Conservation (phyloP, 441 rosid species). For the Breynia disticha region DNA sequence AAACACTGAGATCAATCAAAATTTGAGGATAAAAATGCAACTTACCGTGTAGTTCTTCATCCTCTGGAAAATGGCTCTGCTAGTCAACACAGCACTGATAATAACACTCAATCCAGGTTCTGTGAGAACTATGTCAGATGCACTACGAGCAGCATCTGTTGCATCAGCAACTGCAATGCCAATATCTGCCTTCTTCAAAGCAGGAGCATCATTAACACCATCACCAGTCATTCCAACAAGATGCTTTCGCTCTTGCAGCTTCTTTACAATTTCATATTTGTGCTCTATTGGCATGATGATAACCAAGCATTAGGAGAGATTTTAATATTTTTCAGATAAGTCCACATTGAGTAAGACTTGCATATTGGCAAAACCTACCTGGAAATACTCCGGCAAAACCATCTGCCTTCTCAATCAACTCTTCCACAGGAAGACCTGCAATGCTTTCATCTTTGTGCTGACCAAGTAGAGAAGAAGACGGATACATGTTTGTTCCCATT, state of each 20-base stretch:
- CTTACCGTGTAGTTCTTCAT: constrained; percentile 91
- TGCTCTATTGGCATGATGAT: constrained; percentile 37
- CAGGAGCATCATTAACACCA: constrained; percentile 86
- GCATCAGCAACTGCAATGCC: constrained; percentile 91
- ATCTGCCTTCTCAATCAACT: constrained; percentile 73
- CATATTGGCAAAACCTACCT: constrained; percentile 24
- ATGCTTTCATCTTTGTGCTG: constrained; percentile 44
- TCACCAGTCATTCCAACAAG: constrained; percentile 91
- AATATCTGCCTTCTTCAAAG: constrained; percentile 73
- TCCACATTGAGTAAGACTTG: no score
- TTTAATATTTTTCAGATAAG: no score
- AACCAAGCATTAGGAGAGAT: not conserved
- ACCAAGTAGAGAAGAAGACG: constrained; percentile 65
- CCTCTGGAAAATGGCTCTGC: constrained; percentile 86
- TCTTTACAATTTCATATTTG: constrained; percentile 75
- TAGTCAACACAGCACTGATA: constrained; percentile 70
- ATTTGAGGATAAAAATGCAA: not conserved
- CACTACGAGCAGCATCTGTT: constrained; percentile 76
- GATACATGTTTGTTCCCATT: constrained; percentile 89
- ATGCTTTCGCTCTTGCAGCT: constrained; percentile 68
- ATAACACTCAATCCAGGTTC: constrained; percentile 86
- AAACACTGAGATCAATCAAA: not conserved
- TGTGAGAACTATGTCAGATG: constrained; percentile 78
- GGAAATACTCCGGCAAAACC: constrained; percentile 91
- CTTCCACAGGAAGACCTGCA: constrained; percentile 51